These are phyloP conservation scores for Prunus davidiana DNA, from an alignment of 306 rosid species.

Conservation along the genomic window DNA sequence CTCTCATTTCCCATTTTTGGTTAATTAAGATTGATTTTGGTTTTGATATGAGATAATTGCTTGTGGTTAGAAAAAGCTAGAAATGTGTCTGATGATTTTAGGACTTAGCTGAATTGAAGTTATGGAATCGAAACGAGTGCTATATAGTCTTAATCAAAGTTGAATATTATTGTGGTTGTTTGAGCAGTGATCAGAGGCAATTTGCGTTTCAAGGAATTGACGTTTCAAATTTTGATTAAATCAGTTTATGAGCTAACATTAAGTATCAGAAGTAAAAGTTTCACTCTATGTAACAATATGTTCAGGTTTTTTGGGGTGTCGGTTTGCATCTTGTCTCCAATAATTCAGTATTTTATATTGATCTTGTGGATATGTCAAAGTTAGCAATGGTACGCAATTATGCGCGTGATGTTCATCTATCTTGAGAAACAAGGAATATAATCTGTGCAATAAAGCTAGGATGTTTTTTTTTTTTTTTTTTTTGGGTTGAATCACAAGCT, in stretches of 20 bases:
- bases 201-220: background rate
- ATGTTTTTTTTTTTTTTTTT: background rate
- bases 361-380: background rate
- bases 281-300: background rate
- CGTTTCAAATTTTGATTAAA: background rate
- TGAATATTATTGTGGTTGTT: background rate
- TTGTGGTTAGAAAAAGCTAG: background rate
- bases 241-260: background rate
- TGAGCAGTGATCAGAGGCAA: background rate
- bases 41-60: background rate
- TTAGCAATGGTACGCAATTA: background rate
- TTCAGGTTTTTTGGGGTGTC: background rate
- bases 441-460: background rate
- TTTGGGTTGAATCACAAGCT: background rate
- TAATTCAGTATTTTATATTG: background rate
- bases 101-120: background rate
- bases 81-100: background rate
- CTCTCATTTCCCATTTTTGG: slow-evolving; percentile 10
- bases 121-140: background rate
- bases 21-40: background rate
- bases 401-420: slow-evolving; percentile 2
- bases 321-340: background rate
- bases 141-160: background rate
- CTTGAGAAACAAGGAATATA: background rate
- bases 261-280: background rate